Conservation (phyloP, 2,329 filamentous ascomycete species). For the Trichoderma lentiforme region DNA sequence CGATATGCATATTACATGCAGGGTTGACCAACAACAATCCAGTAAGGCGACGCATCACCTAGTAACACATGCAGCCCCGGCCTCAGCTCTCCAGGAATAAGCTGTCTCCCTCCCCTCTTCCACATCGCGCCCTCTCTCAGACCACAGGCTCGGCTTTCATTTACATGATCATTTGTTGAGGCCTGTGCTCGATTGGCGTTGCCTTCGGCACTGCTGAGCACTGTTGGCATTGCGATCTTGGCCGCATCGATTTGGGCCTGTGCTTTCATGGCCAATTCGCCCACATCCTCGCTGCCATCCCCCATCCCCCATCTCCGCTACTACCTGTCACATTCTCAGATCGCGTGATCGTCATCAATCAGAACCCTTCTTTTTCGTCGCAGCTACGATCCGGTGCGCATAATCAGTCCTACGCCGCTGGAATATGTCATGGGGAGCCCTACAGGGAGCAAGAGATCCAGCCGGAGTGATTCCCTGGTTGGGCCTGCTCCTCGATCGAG, state of each 20-base stretch:
- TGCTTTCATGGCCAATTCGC: neutral
- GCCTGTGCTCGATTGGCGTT: neutral
- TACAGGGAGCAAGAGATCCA: constrained; percentile 17
- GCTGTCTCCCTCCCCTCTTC: neutral
- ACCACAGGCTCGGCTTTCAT: neutral
- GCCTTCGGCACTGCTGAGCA: neutral
- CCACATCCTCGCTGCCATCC: neutral
- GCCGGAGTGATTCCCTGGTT: constrained; percentile 10
- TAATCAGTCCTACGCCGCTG: neutral
- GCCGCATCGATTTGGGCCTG: neutral
- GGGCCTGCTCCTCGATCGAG: constrained; percentile 8
- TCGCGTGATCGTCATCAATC: neutral
- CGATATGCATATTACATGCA: neutral
- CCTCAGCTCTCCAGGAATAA: neutral
- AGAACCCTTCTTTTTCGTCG: neutral
- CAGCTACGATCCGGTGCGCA: neutral
- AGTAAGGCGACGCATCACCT: neutral
- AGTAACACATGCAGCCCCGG: neutral
- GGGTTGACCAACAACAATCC: neutral
- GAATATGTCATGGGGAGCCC: constrained; percentile 4
- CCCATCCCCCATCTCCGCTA: neutral
- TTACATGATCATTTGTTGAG: neutral
- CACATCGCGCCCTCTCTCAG: neutral
- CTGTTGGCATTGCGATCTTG: neutral
- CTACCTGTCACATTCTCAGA: neutral